Percentiles rank a stretch among this genome's conserved stretches.
Conservation (phyloP, 2,329 filamentous ascomycete genomes). For the Fusarium multiceps region DNA sequence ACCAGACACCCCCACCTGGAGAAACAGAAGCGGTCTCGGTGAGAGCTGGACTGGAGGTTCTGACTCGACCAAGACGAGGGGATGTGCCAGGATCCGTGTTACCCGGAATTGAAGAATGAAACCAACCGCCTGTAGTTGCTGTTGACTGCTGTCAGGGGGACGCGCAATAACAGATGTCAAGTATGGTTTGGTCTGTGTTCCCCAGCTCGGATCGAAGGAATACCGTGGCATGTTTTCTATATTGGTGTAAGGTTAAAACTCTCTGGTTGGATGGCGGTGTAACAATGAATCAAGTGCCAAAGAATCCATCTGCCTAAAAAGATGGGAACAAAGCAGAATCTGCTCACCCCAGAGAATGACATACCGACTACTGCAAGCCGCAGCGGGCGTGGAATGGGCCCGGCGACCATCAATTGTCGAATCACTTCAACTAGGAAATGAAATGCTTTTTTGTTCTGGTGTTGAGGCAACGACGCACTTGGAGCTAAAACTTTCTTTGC, state of each 20-base stretch:
- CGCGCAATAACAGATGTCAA: conserved; percentile 32
- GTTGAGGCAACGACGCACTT: conserved; percentile 23
- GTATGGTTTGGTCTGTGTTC: not conserved
- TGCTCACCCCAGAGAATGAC: conserved; percentile 10
- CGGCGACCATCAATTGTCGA: conserved; percentile 5
- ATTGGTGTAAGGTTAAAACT: conserved; percentile 5
- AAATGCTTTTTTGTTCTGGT: conserved; percentile 10
- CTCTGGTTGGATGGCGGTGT: conserved; percentile 15
- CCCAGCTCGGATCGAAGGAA: not conserved
- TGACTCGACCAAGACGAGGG: conserved; percentile 23
- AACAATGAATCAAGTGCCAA: conserved; percentile 10
- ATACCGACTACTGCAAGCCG: conserved; percentile 40
- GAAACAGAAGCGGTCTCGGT: conserved; percentile 36
- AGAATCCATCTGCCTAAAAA: conserved; percentile 44
- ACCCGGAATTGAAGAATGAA: conserved; percentile 19
- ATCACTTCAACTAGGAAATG: not conserved
- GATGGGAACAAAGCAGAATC: conserved; percentile 23
- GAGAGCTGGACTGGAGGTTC: conserved; percentile 16
- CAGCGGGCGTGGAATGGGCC: conserved; percentile 14
- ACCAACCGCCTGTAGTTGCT: not conserved
- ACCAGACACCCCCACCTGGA: not conserved
- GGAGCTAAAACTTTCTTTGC: conserved; percentile 19
- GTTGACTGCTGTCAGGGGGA: conserved; percentile 10
- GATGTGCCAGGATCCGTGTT: conserved; percentile 23
- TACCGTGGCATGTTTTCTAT: conserved; percentile 17